Conservation (phyloP, 139 green algal genomes). For the Micromonas pusilla region DNA sequence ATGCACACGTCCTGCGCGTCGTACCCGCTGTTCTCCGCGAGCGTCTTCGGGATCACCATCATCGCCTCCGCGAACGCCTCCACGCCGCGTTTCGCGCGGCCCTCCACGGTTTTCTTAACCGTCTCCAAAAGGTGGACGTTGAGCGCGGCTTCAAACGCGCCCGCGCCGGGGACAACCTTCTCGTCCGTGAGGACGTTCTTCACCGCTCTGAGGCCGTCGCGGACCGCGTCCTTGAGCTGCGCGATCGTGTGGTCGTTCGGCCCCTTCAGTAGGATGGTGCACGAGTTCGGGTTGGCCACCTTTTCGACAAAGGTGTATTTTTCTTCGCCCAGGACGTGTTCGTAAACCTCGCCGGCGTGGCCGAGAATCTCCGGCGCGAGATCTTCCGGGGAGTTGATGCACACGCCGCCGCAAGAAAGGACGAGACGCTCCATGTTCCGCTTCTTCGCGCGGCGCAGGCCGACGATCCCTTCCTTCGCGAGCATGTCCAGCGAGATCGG, state of each 20-base stretch:
- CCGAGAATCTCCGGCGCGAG: constrained; percentile 64
- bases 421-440: constrained; percentile 97
- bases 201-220: constrained; percentile 91
- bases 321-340: constrained; percentile 96
- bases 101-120: constrained; percentile 44
- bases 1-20: constrained; percentile 79
- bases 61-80: constrained; percentile 94
- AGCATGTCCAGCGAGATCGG: constrained; percentile 93
- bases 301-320: constrained; percentile 99
- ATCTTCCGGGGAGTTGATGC: constrained; percentile 78
- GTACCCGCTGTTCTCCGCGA: constrained; percentile 91
- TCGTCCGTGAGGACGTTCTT: constrained; percentile 92
- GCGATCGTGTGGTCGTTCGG: constrained; percentile 94
- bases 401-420: constrained; percentile 79
- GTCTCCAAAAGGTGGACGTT: constrained; percentile 60
- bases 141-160: constrained; percentile 87
- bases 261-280: constrained; percentile 96
- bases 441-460: constrained; percentile 83
- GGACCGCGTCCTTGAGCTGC: constrained; percentile 96
- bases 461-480: constrained; percentile 88
- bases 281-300: constrained; percentile 75
- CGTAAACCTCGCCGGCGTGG: constrained; percentile 82
- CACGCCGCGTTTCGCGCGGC: constrained; percentile 82
- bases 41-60: constrained; percentile 86
- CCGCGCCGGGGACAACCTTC: constrained; percentile 66